Conservation (phyloP, 805 yeast genomes). For the Teunomyces atbi region DNA sequence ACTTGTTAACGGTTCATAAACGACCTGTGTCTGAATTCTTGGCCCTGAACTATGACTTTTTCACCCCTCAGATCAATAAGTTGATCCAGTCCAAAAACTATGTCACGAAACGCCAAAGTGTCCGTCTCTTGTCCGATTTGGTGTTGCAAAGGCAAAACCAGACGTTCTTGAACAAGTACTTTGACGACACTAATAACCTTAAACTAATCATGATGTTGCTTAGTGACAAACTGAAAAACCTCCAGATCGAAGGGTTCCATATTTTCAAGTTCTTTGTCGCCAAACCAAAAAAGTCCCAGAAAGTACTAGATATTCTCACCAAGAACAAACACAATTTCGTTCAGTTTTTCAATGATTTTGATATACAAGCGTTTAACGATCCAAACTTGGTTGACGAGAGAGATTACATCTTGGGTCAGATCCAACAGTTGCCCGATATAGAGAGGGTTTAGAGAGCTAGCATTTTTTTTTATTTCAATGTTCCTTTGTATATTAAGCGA, state of each 20-base stretch:
- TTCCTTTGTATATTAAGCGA: background rate
- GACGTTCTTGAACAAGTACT: slow-evolving; percentile 69
- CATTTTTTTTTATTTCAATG: background rate
- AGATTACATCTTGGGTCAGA: slow-evolving; percentile 73
- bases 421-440: slow-evolving; percentile 67
- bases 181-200: slow-evolving; percentile 76
- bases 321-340: slow-evolving; percentile 81
- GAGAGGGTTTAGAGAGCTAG: slow-evolving; percentile 22
- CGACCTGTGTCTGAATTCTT: slow-evolving; percentile 71
- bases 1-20: slow-evolving; percentile 67
- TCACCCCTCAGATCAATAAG: slow-evolving; percentile 62
- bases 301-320: slow-evolving; percentile 73
- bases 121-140: slow-evolving; percentile 69
- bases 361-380: slow-evolving; percentile 61
- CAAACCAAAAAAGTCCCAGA: slow-evolving; percentile 84
- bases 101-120: slow-evolving; percentile 89
- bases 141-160: slow-evolving; percentile 72
- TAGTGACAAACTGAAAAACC: slow-evolving; percentile 84
- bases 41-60: slow-evolving; percentile 50
- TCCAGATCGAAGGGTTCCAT: slow-evolving; percentile 88
- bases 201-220: slow-evolving; percentile 83
- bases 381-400: slow-evolving; percentile 72
- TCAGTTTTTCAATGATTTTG: slow-evolving; percentile 64
- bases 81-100: slow-evolving; percentile 77
- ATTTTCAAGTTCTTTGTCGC: slow-evolving; percentile 95